These are phyloP conservation scores for Platanthera zijinensis DNA, from an alignment of 106 monocot species.

Conservation along the genomic window DNA sequence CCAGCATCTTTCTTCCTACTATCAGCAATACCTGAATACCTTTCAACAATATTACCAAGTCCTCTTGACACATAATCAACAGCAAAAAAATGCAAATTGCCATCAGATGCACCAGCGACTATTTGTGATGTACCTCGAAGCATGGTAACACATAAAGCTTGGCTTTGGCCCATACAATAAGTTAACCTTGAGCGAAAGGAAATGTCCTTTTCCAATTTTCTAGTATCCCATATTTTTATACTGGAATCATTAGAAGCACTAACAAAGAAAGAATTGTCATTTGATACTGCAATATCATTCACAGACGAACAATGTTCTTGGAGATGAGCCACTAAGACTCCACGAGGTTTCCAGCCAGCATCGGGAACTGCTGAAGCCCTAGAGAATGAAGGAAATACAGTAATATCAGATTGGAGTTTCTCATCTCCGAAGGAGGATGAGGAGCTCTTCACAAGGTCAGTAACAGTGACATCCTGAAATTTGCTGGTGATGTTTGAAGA, in stretches of 20 bases:
- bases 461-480: conserved; percentile 58
- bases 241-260: conserved; percentile 89
- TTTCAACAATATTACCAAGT: conserved; percentile 65
- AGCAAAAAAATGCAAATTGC: conserved; percentile 71
- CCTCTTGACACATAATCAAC: conserved; percentile 83
- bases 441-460: conserved; percentile 51
- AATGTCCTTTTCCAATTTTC: conserved; percentile 89
- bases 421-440: conserved; percentile 56
- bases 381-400: conserved; percentile 40
- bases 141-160: conserved; percentile 72
- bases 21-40: conserved; percentile 90
- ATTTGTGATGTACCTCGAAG: conserved; percentile 70
- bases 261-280: conserved; percentile 78
- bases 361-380: conserved; percentile 46
- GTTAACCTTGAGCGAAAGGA: conserved; percentile 92
- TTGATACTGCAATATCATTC: conserved; percentile 79
- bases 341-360: conserved; percentile 80
- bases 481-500: conserved; percentile 46
- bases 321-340: conserved; percentile 88
- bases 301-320: conserved; percentile 86
- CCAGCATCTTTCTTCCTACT: conserved; percentile 68
- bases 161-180: conserved; percentile 52
- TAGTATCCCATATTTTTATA: conserved; percentile 94
- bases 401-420: conserved; percentile 35
- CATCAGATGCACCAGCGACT: conserved; percentile 66